Percentiles rank a stretch among this genome's conserved stretches.
Evolutionary conservation across 495 filamentous ascomycete species (phyloP).

Genomic region (Bacidia rubella): DNA sequence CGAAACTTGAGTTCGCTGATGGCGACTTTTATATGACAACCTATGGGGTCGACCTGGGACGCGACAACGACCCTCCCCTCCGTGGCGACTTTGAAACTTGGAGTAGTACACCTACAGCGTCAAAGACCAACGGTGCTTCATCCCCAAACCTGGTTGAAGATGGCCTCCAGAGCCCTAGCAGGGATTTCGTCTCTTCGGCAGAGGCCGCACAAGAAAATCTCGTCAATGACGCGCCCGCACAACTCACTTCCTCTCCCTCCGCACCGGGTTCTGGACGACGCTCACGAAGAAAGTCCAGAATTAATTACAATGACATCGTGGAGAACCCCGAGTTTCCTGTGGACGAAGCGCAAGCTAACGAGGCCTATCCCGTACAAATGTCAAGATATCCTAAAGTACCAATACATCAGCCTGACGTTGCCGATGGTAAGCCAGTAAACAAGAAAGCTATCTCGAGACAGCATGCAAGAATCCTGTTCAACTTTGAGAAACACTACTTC

Average conservation of each 20-base stretch:
- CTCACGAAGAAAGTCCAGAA: neutral
- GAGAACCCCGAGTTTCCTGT: neutral
- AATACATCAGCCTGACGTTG: slow-evolving; percentile 57
- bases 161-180: too few relatives aligned
- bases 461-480: slow-evolving; percentile 75
- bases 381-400: slow-evolving; percentile 58
- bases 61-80: slow-evolving; percentile 15
- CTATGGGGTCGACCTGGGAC: slow-evolving; percentile 49
- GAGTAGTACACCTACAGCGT: too few relatives aligned
- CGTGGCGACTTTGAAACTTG: neutral
- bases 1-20: slow-evolving; percentile 58
- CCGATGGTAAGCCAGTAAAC: slow-evolving; percentile 41
- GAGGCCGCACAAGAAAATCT: neutral
- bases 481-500: slow-evolving; percentile 57
- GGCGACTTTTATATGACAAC: slow-evolving; percentile 63
- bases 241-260: neutral
- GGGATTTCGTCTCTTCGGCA: too few relatives aligned
- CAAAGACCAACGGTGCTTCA: too few relatives aligned
- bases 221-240: neutral
- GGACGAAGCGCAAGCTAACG: neutral
- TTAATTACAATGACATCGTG: neutral
- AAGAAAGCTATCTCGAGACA: slow-evolving; percentile 64
- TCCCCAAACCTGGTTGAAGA: too few relatives aligned
- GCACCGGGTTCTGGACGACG: neutral
- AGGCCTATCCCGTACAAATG: too few relatives aligned